Conservation (phyloP, 73 alveolate genomes). For the Paramecium biaurelia region DNA sequence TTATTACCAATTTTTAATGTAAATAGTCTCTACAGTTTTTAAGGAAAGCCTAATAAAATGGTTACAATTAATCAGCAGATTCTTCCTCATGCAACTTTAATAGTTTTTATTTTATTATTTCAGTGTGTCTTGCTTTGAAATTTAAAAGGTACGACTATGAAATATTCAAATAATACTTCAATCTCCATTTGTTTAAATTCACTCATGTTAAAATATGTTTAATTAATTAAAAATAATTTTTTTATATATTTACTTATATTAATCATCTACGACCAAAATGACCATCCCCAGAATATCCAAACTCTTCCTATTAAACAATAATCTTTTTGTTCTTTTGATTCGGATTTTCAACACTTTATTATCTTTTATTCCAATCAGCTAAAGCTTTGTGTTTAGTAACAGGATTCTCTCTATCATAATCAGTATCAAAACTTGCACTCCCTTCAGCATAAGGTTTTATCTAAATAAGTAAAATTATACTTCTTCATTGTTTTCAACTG, state of each 20-base stretch:
- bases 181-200: slow-evolving; percentile 16
- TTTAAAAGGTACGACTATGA: not conserved
- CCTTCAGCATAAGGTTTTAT: slow-evolving; percentile 59
- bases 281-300: not conserved
- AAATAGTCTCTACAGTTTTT: slow-evolving; percentile 38
- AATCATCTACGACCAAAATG: slow-evolving; percentile 3
- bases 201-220: not conserved
- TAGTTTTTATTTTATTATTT: not conserved
- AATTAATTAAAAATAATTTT: not conserved
- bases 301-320: not conserved
- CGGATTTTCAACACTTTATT: not conserved
- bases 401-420: slow-evolving; percentile 68
- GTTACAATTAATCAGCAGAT: not conserved
- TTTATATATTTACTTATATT: not conserved
- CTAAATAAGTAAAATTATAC: not conserved
- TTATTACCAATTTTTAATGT: not conserved
- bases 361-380: not conserved
- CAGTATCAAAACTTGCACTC: slow-evolving; percentile 59
- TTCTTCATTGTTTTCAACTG: slow-evolving; percentile 53
- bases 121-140: not conserved
- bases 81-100: not conserved
- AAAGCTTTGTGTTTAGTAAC: slow-evolving; percentile 50
- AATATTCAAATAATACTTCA: not conserved
- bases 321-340: not conserved
- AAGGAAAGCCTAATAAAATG: not conserved